Evolutionary conservation across 1,284 basidiomycete genomes (phyloP).

Genomic region (Paramarasmius palmivorus): DNA sequence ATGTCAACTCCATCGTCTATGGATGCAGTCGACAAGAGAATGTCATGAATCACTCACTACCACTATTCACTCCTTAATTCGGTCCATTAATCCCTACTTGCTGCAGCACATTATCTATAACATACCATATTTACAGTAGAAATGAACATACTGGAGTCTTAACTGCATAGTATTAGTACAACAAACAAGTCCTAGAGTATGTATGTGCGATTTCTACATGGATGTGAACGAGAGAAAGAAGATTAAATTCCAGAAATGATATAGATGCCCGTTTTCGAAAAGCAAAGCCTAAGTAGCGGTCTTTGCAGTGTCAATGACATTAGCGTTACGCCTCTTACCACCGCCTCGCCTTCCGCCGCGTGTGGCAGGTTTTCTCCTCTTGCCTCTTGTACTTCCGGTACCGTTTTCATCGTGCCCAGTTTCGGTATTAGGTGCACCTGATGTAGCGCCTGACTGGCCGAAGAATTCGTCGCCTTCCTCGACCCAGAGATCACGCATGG

Average conservation of each 20-base stretch:
- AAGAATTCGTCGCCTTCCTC: conserved; percentile 86
- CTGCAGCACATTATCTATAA: too few species aligned
- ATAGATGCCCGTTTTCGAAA: background rate
- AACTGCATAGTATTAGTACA: conserved; percentile 1
- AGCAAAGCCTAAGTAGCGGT: background rate
- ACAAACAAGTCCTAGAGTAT: conserved; percentile 1
- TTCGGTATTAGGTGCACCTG: conserved; percentile 27
- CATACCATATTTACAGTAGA: background rate
- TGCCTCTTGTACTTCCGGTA: conserved; percentile 34
- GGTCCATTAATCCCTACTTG: too few species aligned
- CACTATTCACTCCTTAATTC: too few species aligned
- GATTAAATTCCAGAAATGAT: background rate
- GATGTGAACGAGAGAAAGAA: background rate
- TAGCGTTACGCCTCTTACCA: conserved; percentile 29
- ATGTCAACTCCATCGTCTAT: background rate
- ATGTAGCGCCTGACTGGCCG: conserved; percentile 35
- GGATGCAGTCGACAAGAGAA: background rate
- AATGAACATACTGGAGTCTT: background rate
- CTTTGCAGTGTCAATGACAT: conserved; percentile 10
- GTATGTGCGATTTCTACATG: background rate
- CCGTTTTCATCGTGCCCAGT: conserved; percentile 35
- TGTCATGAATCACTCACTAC: background rate
- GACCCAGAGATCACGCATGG: conserved; percentile 73
- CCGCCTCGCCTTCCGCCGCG: conserved; percentile 44
- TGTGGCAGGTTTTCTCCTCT: conserved; percentile 43